phyloP scores from a whole-genome alignment of 2,329 filamentous ascomycete genomes.

The Penicillium nordicum region DNA sequence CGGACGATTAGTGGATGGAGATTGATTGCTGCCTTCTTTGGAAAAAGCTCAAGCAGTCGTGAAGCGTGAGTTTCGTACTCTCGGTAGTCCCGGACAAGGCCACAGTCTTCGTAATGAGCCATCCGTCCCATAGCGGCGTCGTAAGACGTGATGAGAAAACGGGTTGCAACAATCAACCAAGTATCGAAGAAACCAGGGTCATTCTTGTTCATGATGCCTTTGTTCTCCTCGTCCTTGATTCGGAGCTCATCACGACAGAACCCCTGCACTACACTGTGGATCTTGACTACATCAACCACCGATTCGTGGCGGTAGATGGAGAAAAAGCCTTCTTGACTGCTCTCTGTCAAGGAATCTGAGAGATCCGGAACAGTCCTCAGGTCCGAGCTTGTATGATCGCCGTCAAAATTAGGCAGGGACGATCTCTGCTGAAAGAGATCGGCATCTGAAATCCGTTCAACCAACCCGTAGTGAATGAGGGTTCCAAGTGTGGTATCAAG shows the following conservation, averaged over 20 bases:
- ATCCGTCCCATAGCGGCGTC: conserved; percentile 42
- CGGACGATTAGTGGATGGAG: conserved; percentile 24
- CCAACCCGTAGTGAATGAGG: conserved; percentile 46
- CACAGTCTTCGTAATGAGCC: conserved; percentile 34
- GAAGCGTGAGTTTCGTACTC: conserved; percentile 48
- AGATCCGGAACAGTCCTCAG: conserved; percentile 26
- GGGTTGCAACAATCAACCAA: conserved; percentile 44
- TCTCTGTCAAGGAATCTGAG: conserved; percentile 35
- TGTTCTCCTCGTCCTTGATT: conserved; percentile 34
- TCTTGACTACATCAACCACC: conserved; percentile 45
- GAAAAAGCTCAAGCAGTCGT: conserved; percentile 39
- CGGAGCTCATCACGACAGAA: conserved; percentile 48
- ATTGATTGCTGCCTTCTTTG: conserved; percentile 30
- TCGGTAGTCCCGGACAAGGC: conserved; percentile 46
- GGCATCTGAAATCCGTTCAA: conserved; percentile 40
- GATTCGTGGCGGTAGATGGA: conserved; percentile 29
- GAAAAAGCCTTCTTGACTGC: conserved; percentile 35
- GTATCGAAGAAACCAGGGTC: conserved; percentile 38
- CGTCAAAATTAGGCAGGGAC: conserved; percentile 8
- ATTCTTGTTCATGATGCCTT: conserved; percentile 11
- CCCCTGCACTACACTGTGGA: conserved; percentile 48
- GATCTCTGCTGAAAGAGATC: conserved; percentile 24
- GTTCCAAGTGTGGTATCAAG: conserved; percentile 47
- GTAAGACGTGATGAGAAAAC: conserved; percentile 44
- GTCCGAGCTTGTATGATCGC: conserved; percentile 24